Conservation (phyloP, 345 rosid genomes). For the Heritiera littoralis region DNA sequence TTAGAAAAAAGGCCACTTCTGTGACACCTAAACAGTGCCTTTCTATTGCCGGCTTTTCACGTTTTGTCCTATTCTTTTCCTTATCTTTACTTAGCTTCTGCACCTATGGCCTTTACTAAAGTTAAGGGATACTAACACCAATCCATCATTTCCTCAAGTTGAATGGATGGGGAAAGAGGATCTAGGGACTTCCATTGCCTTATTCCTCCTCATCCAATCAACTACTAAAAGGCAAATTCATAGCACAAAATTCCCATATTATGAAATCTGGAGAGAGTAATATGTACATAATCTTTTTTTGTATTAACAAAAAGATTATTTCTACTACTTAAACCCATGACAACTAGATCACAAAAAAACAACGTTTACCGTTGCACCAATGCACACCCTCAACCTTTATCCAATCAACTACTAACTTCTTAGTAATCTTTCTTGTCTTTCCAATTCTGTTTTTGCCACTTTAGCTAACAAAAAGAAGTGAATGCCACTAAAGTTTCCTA, state of each 20-base stretch:
- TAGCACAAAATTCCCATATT: too few species aligned
- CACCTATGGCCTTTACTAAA: conserved; percentile 43
- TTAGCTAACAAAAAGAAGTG: background rate
- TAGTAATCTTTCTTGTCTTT: background rate
- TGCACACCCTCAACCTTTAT: too few species aligned
- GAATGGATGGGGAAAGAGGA: conserved; percentile 30
- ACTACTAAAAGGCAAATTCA: too few species aligned
- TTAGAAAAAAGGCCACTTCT: conserved; percentile 33
- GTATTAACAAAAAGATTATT: too few species aligned
- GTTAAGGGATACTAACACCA: conserved; percentile 37
- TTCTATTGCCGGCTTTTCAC: conserved; percentile 41
- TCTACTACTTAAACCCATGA: too few species aligned
- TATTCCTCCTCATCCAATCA: conserved; percentile 25
- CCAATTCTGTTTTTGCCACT: background rate
- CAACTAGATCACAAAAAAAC: too few species aligned
- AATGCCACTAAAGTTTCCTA: background rate
- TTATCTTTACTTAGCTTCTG: conserved; percentile 11
- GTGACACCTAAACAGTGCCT: conserved; percentile 43
- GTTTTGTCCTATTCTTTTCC: conserved; percentile 29
- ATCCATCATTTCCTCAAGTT: conserved; percentile 38
- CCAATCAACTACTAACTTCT: background rate
- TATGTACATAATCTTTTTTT: too few species aligned
- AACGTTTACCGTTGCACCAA: too few species aligned
- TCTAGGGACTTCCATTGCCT: conserved; percentile 35
- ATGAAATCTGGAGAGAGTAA: too few species aligned